phyloP scores from a whole-genome alignment of 2,329 filamentous ascomycete species.

The Aspergillus luchuensis region DNA sequence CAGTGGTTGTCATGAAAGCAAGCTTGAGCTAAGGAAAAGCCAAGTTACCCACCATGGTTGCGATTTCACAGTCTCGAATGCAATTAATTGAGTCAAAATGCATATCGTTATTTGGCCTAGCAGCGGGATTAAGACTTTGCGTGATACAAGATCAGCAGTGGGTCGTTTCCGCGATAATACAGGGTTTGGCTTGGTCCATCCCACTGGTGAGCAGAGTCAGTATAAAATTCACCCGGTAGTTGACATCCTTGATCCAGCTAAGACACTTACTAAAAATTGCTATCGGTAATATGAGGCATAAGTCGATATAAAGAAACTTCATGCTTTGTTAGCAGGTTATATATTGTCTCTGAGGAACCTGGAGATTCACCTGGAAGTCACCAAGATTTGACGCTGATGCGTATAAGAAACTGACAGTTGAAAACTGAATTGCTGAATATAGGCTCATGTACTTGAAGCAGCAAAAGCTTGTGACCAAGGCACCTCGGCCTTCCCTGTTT shows the following conservation, averaged over 20 bases:
- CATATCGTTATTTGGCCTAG: conserved; percentile 85
- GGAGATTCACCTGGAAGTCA: conserved; percentile 74
- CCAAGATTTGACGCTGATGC: conserved; percentile 90
- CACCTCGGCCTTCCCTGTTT: conserved; percentile 80
- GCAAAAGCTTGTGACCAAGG: conserved; percentile 96
- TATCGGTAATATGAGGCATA: conserved; percentile 89
- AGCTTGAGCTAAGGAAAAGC: neutral
- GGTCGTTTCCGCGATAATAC: conserved; percentile 80
- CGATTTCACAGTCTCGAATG: conserved; percentile 71
- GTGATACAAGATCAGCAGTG: conserved; percentile 86
- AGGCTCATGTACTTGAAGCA: conserved; percentile 99
- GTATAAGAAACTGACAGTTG: conserved; percentile 93
- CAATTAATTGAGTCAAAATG: conserved; percentile 72
- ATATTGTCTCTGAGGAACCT: neutral
- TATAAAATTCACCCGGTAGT: neutral
- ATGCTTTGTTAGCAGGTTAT: conserved; percentile 1
- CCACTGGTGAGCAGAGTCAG: conserved; percentile 59
- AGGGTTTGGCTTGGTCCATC: conserved; percentile 86
- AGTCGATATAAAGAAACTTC: conserved; percentile 89
- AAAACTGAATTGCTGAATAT: conserved; percentile 99
- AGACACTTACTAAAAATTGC: conserved; percentile 77
- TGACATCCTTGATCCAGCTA: neutral
- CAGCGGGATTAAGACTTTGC: conserved; percentile 87
- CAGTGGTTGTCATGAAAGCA: conserved; percentile 13
- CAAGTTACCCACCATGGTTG: conserved; percentile 69